These are phyloP conservation scores for Pseudonitzschia multiseries DNA, from an alignment of 108 stramenopile genomes.

Conservation along the genomic window DNA sequence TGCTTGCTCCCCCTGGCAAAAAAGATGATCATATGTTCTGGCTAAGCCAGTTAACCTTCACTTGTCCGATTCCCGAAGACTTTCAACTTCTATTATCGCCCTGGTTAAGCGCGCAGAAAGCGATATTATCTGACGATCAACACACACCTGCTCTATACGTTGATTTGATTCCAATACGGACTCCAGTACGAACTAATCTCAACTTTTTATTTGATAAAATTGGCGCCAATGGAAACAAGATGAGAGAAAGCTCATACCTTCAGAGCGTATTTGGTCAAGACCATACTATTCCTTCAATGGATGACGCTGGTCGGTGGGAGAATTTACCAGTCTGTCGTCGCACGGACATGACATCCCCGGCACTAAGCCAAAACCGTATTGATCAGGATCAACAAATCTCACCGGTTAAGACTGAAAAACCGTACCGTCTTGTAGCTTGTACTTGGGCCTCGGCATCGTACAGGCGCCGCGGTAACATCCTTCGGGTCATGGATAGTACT, in stretches of 20 bases:
- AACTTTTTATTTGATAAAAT: conserved; percentile 27
- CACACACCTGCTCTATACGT: conserved; percentile 46
- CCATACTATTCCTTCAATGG: conserved; percentile 54
- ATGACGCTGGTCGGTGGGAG: conserved; percentile 77
- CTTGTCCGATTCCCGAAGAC: conserved; percentile 66
- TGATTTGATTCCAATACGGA: conserved; percentile 77
- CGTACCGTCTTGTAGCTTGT: conserved; percentile 28
- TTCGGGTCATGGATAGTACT: conserved; percentile 43
- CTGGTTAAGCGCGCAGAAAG: neutral
- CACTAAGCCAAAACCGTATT: neutral
- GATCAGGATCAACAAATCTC: neutral
- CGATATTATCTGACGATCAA: neutral
- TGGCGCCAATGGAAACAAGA: conserved; percentile 8
- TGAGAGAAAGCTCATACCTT: conserved; percentile 40
- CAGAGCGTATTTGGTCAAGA: conserved; percentile 45
- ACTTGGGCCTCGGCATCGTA: conserved; percentile 39
- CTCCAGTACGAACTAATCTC: conserved; percentile 38
- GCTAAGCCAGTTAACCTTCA: conserved; percentile 49
- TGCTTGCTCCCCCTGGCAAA: conserved; percentile 41
- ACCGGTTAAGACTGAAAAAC: conserved; percentile 4
- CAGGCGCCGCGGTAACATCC: conserved; percentile 22
- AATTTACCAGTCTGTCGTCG: conserved; percentile 71
- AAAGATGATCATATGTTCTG: conserved; percentile 48
- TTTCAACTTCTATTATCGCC: conserved; percentile 21
- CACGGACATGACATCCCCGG: too few species aligned